These are phyloP conservation scores for Isatis tinctoria DNA, from an alignment of 345 rosid species.

Conservation along the genomic window DNA sequence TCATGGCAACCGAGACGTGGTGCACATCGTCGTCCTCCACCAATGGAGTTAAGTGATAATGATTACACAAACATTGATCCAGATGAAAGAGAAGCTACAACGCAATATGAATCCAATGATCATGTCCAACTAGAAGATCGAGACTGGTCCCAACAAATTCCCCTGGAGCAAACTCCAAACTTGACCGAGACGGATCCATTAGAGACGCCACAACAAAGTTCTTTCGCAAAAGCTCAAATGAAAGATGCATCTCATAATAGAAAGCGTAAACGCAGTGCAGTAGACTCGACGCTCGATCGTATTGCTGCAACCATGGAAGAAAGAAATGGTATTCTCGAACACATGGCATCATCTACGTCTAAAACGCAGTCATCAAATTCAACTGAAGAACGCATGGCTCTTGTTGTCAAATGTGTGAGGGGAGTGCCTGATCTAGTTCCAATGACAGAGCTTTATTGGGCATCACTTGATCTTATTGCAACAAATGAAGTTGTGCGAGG, in stretches of 20 bases:
- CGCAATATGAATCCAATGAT: too few species aligned
- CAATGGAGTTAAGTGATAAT: not conserved
- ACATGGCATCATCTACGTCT: not conserved
- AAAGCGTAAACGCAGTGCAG: not conserved
- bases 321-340: not conserved
- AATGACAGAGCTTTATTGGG: not conserved
- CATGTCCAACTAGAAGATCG: not conserved
- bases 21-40: not conserved
- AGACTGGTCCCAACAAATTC: not conserved
- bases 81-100: not conserved
- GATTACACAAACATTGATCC: not conserved
- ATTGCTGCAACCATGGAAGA: constrained; percentile 9
- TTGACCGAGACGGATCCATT: not conserved
- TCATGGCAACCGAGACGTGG: too few species aligned
- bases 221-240: not conserved
- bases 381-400: not conserved
- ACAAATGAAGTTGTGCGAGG: not conserved
- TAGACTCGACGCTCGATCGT: not conserved
- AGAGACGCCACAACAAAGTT: not conserved
- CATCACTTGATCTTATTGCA: not conserved
- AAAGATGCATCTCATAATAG: not conserved
- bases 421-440: not conserved
- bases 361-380: not conserved
- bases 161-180: not conserved
- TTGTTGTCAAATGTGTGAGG: not conserved